A percentile compares a stretch with the other conserved stretches of the same genome.
These are phyloP conservation scores for Heliamphora exappendiculata DNA, from an alignment of 148 eudicot species.

Conservation along the genomic window DNA sequence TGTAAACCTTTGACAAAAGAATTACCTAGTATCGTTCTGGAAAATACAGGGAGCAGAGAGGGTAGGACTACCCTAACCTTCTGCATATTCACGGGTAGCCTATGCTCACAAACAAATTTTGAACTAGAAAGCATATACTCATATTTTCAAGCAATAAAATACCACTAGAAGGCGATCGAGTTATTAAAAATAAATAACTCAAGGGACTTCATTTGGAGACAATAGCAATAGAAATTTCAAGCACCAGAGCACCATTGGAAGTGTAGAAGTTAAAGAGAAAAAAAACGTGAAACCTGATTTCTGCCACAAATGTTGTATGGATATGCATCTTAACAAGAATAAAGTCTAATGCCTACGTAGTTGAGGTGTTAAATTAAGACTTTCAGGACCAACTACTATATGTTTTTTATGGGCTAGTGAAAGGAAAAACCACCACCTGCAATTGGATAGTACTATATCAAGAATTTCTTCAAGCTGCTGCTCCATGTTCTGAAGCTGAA, in stretches of 20 bases:
- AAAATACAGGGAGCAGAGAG: too few species aligned
- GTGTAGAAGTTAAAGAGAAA: background rate
- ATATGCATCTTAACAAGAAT: background rate
- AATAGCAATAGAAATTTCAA: background rate
- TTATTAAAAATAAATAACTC: background rate
- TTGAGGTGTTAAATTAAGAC: constrained; percentile 1
- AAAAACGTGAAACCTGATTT: too few species aligned
- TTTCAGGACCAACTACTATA: background rate
- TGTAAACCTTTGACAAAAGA: too few species aligned
- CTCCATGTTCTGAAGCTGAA: constrained; percentile 72
- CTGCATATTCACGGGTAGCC: background rate
- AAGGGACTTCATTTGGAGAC: background rate
- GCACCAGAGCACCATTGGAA: background rate
- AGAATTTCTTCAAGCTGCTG: constrained; percentile 67
- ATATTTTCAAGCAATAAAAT: background rate
- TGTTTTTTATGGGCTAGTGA: background rate
- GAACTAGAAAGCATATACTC: background rate
- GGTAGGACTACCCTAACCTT: too few species aligned
- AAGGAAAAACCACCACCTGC: constrained; percentile 47
- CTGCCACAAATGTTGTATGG: background rate
- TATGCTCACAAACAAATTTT: background rate
- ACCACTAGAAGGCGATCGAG: background rate
- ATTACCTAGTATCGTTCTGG: too few species aligned
- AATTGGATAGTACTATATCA: constrained; percentile 35
- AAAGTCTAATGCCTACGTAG: background rate